Base-by-base conservation (phyloP, 2,329 filamentous ascomycete genomes). In the Gnomoniopsis sp. region DNA sequence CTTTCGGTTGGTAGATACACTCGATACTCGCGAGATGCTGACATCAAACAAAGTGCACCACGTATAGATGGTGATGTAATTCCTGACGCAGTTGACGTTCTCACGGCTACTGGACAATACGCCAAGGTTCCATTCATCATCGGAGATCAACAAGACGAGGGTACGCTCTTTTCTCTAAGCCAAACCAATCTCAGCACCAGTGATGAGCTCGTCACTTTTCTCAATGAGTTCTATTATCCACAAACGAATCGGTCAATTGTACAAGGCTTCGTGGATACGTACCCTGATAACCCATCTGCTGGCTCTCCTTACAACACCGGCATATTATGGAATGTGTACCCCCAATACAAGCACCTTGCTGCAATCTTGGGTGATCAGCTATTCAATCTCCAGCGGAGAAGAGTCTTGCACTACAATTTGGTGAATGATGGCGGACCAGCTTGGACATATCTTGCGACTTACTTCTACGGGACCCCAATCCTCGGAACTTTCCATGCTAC, bases 141-240 rank as follows among this genome's bases (percentile, higher is more conserved):
- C 33, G 85, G 86, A 44, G 77, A 86, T 65, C 81, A 85, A 69
- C 84, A 88, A 74, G 86, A 89, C 66, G 86, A 89, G 68, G 85
- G 85, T 8, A 87, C 86, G 0, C 69, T 88, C 4, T 88, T 88
- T 68, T 76, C 82, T 6, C 74, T 88, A 17, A 79, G 81, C 64
- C 83, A 85, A 55, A 65, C 69, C 26, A 87, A 87, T 66, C 74
- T 88, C 46, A 84, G 78, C 15, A 86, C 79, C 2, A 80, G 74
- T 1, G 72, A 71, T 0, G 70, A 84, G 3, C 60, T 89, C 0
- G 74, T 79, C 8, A 70, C 75, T 2, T 88, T 89, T 65, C 67
- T 89, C 30, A 66, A 70, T 0, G 64, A 67, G 1, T 65, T 79
- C 53, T 86, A 81, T 72, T 87, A 85, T 73, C 33, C 48, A 68